phyloP scores from a whole-genome alignment of 305 asterid genomes.

The Rubia peregrina region DNA sequence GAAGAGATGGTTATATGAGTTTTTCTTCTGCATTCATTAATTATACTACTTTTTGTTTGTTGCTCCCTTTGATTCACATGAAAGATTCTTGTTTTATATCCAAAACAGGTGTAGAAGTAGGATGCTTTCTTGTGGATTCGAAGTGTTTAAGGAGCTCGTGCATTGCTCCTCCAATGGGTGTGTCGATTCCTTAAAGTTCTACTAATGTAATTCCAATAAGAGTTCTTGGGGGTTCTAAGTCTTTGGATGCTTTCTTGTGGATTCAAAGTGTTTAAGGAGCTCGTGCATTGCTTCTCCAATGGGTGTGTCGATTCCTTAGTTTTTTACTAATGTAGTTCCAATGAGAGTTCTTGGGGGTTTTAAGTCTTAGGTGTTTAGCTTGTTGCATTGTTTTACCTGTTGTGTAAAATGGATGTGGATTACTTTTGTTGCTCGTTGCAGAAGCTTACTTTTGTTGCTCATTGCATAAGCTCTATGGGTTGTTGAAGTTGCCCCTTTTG shows the following conservation, averaged over 20 bases:
- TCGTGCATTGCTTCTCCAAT: constrained; percentile 49
- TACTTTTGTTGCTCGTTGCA: constrained; percentile 45
- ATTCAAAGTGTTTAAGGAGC: no score
- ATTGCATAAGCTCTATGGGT: constrained; percentile 65
- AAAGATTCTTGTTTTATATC: no score
- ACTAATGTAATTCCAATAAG: constrained; percentile 60
- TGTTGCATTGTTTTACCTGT: constrained; percentile 71
- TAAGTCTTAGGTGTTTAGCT: constrained; percentile 67
- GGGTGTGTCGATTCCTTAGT: constrained; percentile 62
- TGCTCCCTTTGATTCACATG: no score
- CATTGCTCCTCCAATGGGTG: constrained; percentile 58
- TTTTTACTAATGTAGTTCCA: constrained; percentile 71
- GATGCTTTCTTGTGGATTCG: no score
- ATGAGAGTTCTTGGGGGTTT: constrained; percentile 57
- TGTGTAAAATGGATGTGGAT: constrained; percentile 98
- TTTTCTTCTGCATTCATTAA: no score
- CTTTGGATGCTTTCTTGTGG: no score
- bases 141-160: constrained; percentile 12
- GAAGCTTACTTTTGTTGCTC: constrained; percentile 26
- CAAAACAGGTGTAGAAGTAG: no score
- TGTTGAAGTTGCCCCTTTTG: constrained; percentile 73
- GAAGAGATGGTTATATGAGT: no score
- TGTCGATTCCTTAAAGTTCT: constrained; percentile 60
- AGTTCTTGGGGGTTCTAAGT: no score
- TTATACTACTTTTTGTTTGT: no score